Percentiles rank a stretch among this genome's conserved stretches.
phyloP scores from a whole-genome alignment of 2,329 filamentous ascomycete genomes.

The Ceratocystis colombiana region DNA sequence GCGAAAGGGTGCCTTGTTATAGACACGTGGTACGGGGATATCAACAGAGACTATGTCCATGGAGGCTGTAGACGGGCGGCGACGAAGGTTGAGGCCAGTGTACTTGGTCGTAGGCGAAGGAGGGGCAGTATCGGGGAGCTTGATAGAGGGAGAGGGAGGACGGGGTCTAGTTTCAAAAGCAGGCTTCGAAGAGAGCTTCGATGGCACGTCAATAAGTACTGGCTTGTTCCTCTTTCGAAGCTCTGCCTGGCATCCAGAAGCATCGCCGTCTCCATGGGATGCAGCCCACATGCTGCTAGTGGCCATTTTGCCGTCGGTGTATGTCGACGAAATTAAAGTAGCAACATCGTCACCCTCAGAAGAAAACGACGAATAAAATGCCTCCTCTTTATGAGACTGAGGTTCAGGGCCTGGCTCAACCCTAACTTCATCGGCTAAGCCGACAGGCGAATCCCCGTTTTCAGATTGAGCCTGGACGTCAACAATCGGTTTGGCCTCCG shows the following conservation, averaged over 20 bases:
- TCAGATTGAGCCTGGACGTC: neutral
- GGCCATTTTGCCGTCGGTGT: constrained; percentile 18
- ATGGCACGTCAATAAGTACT: neutral
- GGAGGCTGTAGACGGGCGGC: constrained; percentile 19
- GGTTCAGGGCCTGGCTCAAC: constrained; percentile 27
- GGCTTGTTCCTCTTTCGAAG: constrained; percentile 12
- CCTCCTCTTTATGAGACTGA: constrained; percentile 23
- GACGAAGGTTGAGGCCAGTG: constrained; percentile 17
- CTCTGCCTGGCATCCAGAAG: constrained; percentile 19
- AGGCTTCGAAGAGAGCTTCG: neutral
- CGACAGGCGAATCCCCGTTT: neutral
- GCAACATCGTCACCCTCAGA: constrained; percentile 18
- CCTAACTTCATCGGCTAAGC: neutral
- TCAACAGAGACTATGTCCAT: constrained; percentile 33
- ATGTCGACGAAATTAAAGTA: constrained; percentile 21
- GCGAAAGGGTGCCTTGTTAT: constrained; percentile 38
- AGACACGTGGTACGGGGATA: constrained; percentile 41
- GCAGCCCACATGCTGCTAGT: constrained; percentile 19
- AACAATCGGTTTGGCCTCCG: neutral
- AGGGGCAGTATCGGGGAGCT: neutral
- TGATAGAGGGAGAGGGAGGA: neutral
- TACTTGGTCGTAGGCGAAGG: neutral
- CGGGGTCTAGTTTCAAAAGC: neutral
- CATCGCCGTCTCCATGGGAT: constrained; percentile 9
- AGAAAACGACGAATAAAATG: neutral